These are phyloP conservation scores for Xylariales sp. DNA, from an alignment of 2,329 filamentous ascomycete species.

Conservation along the genomic window DNA sequence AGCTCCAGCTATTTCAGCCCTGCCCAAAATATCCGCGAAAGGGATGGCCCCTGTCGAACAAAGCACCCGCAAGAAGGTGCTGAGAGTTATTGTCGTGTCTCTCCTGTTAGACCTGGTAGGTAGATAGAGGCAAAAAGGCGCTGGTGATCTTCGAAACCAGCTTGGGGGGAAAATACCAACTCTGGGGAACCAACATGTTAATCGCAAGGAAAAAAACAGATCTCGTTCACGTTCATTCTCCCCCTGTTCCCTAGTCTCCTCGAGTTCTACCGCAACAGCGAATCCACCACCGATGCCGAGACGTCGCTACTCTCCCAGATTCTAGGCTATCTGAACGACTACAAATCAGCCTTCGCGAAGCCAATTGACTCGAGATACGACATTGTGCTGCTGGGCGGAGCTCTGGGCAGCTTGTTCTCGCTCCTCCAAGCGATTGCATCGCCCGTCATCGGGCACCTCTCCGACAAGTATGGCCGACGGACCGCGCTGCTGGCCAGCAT, in stretches of 20 bases:
- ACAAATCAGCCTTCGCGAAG: slow-evolving; percentile 88
- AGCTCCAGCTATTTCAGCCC: no score
- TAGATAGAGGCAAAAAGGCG: no score
- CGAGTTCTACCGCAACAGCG: slow-evolving; percentile 89
- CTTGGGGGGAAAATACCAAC: slow-evolving; percentile 8
- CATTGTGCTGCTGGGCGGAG: slow-evolving; percentile 90
- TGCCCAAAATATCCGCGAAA: no score
- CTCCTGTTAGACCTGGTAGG: slow-evolving; percentile 83
- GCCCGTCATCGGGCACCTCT: slow-evolving; percentile 83
- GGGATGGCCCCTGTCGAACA: slow-evolving; percentile 29
- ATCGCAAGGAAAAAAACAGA: slow-evolving; percentile 50
- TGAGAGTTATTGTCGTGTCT: slow-evolving; percentile 84
- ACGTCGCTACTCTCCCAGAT: slow-evolving; percentile 68
- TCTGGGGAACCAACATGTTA: no score
- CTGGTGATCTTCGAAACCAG: slow-evolving; percentile 2
- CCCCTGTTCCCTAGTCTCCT: slow-evolving; percentile 93
- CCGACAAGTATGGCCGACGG: slow-evolving; percentile 82
- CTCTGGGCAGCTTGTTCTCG: slow-evolving; percentile 86
- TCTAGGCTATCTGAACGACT: slow-evolving; percentile 80
- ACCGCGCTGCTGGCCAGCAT: slow-evolving; percentile 87
- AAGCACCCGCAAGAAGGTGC: slow-evolving; percentile 67
- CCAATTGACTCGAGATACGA: slow-evolving; percentile 97
- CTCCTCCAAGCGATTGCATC: slow-evolving; percentile 89
- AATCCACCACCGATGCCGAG: slow-evolving; percentile 47
- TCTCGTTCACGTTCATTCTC: slow-evolving; percentile 97